Evolutionary conservation across 495 filamentous ascomycete species (phyloP).

Genomic region (Neurospora sp.): DNA sequence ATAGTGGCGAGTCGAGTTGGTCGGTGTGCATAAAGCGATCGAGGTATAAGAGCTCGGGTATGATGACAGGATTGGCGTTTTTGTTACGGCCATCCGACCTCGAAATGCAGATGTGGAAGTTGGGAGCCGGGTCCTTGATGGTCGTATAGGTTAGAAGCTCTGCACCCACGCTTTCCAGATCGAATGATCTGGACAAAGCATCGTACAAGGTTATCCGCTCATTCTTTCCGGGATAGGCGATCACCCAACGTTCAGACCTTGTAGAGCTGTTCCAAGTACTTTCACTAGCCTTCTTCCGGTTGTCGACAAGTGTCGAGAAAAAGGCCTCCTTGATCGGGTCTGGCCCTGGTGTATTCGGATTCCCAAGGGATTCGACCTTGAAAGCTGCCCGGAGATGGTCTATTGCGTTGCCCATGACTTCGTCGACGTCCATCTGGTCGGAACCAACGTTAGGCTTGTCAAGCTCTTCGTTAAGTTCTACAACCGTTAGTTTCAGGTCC

Average conservation of each 20-base stretch:
- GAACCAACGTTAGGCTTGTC: slow-evolving; percentile 36
- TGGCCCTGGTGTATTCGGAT: slow-evolving; percentile 22
- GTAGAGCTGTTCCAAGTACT: slow-evolving; percentile 20
- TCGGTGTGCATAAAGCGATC: slow-evolving; percentile 74
- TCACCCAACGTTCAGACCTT: slow-evolving; percentile 19
- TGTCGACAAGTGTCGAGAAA: slow-evolving; percentile 36
- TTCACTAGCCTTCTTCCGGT: slow-evolving; percentile 28
- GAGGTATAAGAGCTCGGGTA: slow-evolving; percentile 71
- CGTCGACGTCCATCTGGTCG: slow-evolving; percentile 79
- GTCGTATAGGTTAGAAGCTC: slow-evolving; percentile 58
- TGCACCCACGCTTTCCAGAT: slow-evolving; percentile 60
- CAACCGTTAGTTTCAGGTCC: slow-evolving; percentile 21
- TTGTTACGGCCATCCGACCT: slow-evolving; percentile 68
- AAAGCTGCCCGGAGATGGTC: slow-evolving; percentile 87
- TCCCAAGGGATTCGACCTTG: slow-evolving; percentile 40
- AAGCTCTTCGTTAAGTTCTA: slow-evolving; percentile 32
- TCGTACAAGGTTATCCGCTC: slow-evolving; percentile 57
- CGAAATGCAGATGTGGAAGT: slow-evolving; percentile 83
- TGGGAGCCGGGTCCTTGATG: slow-evolving; percentile 66
- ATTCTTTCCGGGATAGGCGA: slow-evolving; percentile 20
- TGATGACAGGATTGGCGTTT: slow-evolving; percentile 62
- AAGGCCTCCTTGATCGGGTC: slow-evolving; percentile 64
- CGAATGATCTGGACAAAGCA: slow-evolving; percentile 75
- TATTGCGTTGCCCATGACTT: slow-evolving; percentile 85
- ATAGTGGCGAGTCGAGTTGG: slow-evolving; percentile 44